Conservation (phyloP, 192 early-diverging fungal species). For the Nowakowskiella sp. region DNA sequence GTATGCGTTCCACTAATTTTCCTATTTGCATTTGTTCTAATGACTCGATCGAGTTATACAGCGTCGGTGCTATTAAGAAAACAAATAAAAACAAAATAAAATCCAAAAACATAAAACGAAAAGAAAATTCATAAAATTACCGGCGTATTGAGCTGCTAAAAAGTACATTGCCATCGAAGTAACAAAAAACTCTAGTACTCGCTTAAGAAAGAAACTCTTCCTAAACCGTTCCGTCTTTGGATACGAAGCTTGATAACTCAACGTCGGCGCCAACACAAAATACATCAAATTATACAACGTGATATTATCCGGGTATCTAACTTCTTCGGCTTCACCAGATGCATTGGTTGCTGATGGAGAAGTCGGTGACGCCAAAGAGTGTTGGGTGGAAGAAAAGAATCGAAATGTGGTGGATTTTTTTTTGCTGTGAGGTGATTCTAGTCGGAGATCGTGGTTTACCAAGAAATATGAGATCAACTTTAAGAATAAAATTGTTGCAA, state of each 20-base stretch:
- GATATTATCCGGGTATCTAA: slow-evolving; percentile 69
- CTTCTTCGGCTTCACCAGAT: not conserved
- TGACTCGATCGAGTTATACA: slow-evolving; percentile 65
- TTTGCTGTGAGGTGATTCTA: slow-evolving; percentile 1
- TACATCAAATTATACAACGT: slow-evolving; percentile 56
- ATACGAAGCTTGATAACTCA: slow-evolving; percentile 83
- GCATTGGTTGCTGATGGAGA: too few species aligned
- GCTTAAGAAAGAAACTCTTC: slow-evolving; percentile 68
- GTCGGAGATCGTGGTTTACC: slow-evolving; percentile 69
- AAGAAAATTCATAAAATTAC: not conserved
- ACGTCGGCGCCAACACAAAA: slow-evolving; percentile 73
- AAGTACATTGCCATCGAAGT: slow-evolving; percentile 69
- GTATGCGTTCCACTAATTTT: slow-evolving; percentile 68
- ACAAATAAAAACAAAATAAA: not conserved
- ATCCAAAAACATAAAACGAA: not conserved
- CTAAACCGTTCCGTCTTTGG: slow-evolving; percentile 61
- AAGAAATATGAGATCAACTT: slow-evolving; percentile 74
- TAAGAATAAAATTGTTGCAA: slow-evolving; percentile 62
- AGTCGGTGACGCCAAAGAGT: too few species aligned
- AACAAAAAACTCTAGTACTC: slow-evolving; percentile 62
- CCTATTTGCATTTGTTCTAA: slow-evolving; percentile 60
- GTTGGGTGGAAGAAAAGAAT: not conserved
- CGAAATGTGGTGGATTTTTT: not conserved
- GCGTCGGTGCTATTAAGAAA: slow-evolving; percentile 43
- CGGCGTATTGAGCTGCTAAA: slow-evolving; percentile 36